phyloP scores from a whole-genome alignment of 2,329 filamentous ascomycete species.

The Microdochium nivale region DNA sequence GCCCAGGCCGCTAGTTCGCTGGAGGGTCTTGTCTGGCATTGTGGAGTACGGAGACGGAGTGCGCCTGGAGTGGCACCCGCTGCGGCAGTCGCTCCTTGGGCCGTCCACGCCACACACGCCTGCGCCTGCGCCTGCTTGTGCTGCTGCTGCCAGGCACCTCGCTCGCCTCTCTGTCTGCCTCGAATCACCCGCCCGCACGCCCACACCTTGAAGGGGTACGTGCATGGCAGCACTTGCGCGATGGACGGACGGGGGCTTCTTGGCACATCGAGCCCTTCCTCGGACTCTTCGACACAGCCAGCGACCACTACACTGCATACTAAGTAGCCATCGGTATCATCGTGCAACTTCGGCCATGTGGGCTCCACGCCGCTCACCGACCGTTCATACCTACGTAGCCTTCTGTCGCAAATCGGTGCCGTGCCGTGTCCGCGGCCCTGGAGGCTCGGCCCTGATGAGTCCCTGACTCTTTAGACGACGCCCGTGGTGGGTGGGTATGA shows the following conservation, averaged over 20 bases:
- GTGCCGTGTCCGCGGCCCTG: no score
- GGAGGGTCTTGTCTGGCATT: no score
- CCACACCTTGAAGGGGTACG: background rate
- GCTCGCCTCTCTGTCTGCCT: background rate
- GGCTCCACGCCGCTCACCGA: no score
- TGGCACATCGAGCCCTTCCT: background rate
- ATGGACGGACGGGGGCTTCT: background rate
- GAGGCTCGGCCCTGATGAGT: no score
- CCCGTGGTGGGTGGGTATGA: background rate
- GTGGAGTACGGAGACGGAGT: no score
- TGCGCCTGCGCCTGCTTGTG: background rate
- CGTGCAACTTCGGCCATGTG: no score
- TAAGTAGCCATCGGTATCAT: no score
- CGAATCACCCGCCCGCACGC: background rate
- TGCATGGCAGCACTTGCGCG: background rate
- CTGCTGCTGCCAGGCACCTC: background rate
- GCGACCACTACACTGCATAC: no score
- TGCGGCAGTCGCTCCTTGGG: no score
- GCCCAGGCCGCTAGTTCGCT: no score
- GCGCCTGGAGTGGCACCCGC: no score
- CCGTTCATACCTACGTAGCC: no score
- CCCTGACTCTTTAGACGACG: background rate
- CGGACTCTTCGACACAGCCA: background rate
- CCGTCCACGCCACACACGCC: background rate
- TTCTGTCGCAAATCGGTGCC: background rate